Conservation (phyloP, 2,329 filamentous ascomycete genomes). For the Chaetomiaceae sp. region DNA sequence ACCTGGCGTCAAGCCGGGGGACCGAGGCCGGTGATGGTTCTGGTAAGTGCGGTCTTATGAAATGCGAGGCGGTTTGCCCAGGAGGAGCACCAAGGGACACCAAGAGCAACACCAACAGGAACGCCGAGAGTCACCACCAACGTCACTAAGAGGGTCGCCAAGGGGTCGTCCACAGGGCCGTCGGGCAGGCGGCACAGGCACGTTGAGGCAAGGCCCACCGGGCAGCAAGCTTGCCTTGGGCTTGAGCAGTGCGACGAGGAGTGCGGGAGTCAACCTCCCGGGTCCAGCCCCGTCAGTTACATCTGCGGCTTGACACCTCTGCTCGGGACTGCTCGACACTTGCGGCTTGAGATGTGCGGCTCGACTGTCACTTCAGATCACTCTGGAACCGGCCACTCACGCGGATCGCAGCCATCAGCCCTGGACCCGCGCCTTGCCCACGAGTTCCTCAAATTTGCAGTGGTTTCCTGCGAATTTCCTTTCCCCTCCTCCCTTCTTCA, state of each 20-base stretch:
- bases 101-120: not conserved
- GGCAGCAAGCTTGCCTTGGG: no score
- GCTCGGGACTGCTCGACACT: not conserved
- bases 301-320: not conserved
- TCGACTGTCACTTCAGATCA: not conserved
- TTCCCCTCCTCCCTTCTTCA: slow-evolving; percentile 1
- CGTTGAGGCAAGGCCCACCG: no score
- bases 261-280: no score
- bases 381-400: slow-evolving; percentile 2
- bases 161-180: not conserved
- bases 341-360: not conserved
- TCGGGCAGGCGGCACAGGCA: not conserved
- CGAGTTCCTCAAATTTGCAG: not conserved
- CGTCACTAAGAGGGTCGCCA: not conserved
- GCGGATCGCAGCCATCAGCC: not conserved
- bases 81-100: not conserved
- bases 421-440: slow-evolving; percentile 12
- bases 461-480: not conserved
- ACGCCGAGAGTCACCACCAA: no score
- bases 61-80: not conserved
- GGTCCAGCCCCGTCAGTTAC: not conserved
- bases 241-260: no score
- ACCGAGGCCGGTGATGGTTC: not conserved
- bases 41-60: slow-evolving; percentile 5
- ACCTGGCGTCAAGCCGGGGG: not conserved